Percentiles rank a stretch among this genome's conserved stretches.
phyloP scores from a whole-genome alignment of 1,284 basidiomycete genomes.

The Phellinidium pouzarii region DNA sequence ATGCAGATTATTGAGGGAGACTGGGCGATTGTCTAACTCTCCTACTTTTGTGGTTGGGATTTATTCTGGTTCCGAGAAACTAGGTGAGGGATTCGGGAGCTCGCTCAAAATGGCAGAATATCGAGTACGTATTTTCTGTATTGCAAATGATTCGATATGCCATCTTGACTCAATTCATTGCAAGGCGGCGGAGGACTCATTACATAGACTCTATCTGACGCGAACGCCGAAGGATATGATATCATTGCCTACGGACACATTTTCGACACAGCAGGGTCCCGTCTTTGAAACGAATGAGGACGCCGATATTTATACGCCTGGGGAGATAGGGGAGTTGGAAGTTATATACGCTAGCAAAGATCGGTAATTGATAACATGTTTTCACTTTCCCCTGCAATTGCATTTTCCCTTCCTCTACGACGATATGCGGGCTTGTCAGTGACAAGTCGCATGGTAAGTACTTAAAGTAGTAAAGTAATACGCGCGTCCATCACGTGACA shows the following conservation, averaged over 20 bases:
- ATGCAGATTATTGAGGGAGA: constrained; percentile 79
- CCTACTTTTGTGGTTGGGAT: constrained; percentile 93
- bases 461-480: no score
- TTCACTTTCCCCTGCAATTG: background rate
- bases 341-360: constrained; percentile 52
- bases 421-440: no score
- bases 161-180: constrained; percentile 4
- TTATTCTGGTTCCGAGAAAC: constrained; percentile 81
- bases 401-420: background rate
- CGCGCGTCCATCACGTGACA: no score
- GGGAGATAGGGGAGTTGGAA: constrained; percentile 53
- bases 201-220: constrained; percentile 77
- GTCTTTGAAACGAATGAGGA: constrained; percentile 33
- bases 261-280: constrained; percentile 45
- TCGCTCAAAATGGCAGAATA: constrained; percentile 95
- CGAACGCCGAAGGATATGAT: constrained; percentile 59
- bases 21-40: constrained; percentile 82
- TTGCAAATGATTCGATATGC: constrained; percentile 9
- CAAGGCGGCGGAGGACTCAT: constrained; percentile 79
- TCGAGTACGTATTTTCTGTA: constrained; percentile 48
- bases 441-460: no score
- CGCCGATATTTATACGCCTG: constrained; percentile 41
- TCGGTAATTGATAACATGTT: constrained; percentile 15
- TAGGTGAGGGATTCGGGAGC: constrained; percentile 93
- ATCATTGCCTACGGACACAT: constrained; percentile 65